Evolutionary conservation across 768 basidiomycete species (phyloP), one percentile per base, ranked within the genome.

Genomic region (Tubosaeta sp.): DNA sequence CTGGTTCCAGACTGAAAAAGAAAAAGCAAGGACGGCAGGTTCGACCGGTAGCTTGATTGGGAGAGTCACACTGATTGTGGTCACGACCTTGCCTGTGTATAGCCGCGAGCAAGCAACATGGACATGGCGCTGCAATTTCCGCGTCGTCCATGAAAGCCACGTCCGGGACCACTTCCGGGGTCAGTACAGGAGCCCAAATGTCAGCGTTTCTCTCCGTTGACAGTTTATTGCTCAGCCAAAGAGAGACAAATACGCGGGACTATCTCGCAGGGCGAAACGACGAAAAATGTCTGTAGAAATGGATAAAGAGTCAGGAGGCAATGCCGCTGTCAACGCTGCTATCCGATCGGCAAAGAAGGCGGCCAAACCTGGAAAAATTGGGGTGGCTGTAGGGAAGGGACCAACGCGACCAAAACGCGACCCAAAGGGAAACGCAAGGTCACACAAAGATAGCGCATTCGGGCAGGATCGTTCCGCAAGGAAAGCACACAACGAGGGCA

Each of bases 1-100:
- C n/a, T 99, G 97, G 97, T 99, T 99, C 79, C 97, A 97, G 72
- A 83, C 79, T 9, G 76, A 78, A 51, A 88, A 86, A 67, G 92
- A 97, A 61, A 97, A 89, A 73, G 70, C 76, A 56, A 82, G 80
- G 54, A 79, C 92, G 5, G 82, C 86, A 82, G 86, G 94, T 95
- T 56, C 38, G 58, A 45, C 17, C 2, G 11, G 35, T 16, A 4
- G 29, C 43, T 31, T 48, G 22, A n/a, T 43, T 42, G 16, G 37
- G 7, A 48, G 60, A 29, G 4, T 22, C 9, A 11, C 19, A 39
- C 53, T 61, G 14, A 66, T 43, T 12, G 8, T 29, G 22, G 17
- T 2, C 11, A 26, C 43, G 16, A 17, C 22, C 7, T 31, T 34
- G 14, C 32, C 37, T 31, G 48, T 33, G 35, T 48, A 52, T 59